Base-by-base conservation (phyloP, 2,329 filamentous ascomycete genomes). In the Aspergillus phoenicis region DNA sequence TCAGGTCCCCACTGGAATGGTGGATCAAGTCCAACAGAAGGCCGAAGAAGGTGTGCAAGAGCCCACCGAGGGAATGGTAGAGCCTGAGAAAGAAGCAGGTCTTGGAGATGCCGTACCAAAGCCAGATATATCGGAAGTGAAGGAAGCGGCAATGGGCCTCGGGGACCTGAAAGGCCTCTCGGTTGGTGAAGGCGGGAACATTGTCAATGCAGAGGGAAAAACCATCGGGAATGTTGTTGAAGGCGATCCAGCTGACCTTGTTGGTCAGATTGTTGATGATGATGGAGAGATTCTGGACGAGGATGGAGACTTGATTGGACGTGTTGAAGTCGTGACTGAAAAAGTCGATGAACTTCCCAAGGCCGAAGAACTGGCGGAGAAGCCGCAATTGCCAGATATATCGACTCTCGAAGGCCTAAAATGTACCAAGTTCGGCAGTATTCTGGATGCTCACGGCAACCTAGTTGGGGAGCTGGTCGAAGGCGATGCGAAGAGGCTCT, bases 401-500 rank as follows among this genome's bases (percentile, higher is more conserved):
- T 75, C 69, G 20, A 77, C 73, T 22, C 64, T 81, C 43, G 71
- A 80, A 63, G 76, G 78, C 8, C 58, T 79, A 45, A 73, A 71
- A 57, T 78, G 73, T 70, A 81, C 74, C 71, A 83, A 77, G 69
- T 72, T 70, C 60, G 80, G 71, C 61, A 81, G 70, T 62, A 79
- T 75, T 63, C 71, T 82, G 47, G 77, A 79, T 11, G 22, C 67
- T 1, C 70, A 77, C 8, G 79, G 81, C 33, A 82, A 80, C 41
- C 75, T 82, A 0, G 73, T 83, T 41, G 87, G 88, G 33, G 83
- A 89, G 54, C 73, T 88, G 6, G 74, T 82, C 13, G 84, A 88
- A 62, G 88, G 87, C 62, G 84, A 87, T 20, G 82, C 87, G 59
- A 88, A 87, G 77, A 88, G 87, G 73, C 78, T 87, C 65, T 68